Evolutionary conservation across 2,329 filamentous ascomycete species (phyloP).

Genomic region (Fusarium kyushuense): DNA sequence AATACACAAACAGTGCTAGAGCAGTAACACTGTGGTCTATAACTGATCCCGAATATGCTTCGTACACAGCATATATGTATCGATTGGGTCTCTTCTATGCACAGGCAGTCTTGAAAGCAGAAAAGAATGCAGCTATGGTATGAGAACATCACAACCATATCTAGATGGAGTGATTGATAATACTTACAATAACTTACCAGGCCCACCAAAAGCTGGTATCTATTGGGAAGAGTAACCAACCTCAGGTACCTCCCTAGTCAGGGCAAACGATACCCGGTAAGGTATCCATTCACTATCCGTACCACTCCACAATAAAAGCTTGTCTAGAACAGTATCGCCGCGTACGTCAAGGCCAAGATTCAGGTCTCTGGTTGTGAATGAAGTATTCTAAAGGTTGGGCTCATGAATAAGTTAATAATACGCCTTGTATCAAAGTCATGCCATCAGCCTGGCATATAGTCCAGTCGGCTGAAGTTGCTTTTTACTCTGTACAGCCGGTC

Average conservation of each 20-base stretch:
- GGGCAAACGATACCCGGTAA: neutral
- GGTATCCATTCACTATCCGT: neutral
- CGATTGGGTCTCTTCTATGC: neutral
- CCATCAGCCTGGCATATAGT: neutral
- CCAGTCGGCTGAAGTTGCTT: constrained; percentile 13
- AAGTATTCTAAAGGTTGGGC: neutral
- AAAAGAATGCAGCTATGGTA: neutral
- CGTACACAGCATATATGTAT: neutral
- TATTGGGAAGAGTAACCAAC: neutral
- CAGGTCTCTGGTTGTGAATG: neutral
- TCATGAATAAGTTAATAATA: neutral
- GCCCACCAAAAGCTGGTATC: constrained; percentile 8
- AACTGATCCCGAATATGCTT: no score
- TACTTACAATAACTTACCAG: constrained; percentile 1
- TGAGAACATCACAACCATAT: neutral
- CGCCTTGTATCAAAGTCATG: neutral
- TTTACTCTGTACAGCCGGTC: constrained; percentile 4
- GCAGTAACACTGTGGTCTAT: no score
- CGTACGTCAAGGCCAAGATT: constrained; percentile 21
- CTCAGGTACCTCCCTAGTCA: neutral
- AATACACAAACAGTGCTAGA: neutral
- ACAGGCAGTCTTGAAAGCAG: neutral
- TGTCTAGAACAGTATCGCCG: constrained; percentile 27
- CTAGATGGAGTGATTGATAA: neutral
- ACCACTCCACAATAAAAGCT: constrained; percentile 24